Conservation (phyloP, 768 basidiomycete genomes). For the Psilocybe tampanensis region DNA sequence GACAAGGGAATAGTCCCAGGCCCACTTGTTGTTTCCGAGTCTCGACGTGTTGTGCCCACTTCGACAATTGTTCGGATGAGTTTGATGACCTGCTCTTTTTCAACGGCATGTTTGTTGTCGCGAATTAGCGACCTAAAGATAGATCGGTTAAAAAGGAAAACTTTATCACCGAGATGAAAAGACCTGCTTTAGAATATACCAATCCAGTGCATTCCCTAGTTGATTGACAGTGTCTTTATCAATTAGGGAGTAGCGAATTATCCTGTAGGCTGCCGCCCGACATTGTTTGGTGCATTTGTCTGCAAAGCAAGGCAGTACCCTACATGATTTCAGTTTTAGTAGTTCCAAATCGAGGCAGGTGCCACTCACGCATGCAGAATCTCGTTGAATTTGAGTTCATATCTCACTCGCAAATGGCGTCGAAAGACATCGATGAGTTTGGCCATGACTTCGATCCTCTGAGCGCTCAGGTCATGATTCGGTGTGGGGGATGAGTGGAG, state of each 20-base stretch:
- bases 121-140: constrained; percentile 72
- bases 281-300: constrained; percentile 74
- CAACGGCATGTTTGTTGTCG: constrained; percentile 79
- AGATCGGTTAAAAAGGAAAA: constrained; percentile 11
- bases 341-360: not conserved
- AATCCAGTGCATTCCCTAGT: constrained; percentile 74
- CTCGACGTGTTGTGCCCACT: constrained; percentile 62
- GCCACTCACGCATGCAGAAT: constrained; percentile 71
- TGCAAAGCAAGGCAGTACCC: constrained; percentile 77
- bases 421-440: constrained; percentile 67
- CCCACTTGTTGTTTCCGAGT: constrained; percentile 42
- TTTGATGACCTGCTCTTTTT: constrained; percentile 92
- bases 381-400: constrained; percentile 70
- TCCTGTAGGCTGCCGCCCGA: constrained; percentile 81
- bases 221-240: constrained; percentile 71
- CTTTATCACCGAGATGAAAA: not conserved
- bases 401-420: constrained; percentile 73
- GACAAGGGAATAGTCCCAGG: constrained; percentile 62
- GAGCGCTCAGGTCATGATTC: constrained; percentile 46
- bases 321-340: constrained; percentile 29
- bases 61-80: constrained; percentile 84
- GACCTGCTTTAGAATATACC: constrained; percentile 84
- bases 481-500: constrained; percentile 28
- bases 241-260: constrained; percentile 77
- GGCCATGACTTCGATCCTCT: constrained; percentile 64